Base-by-base conservation (phyloP, 768 basidiomycete species). In the Amanita pallidorosea region DNA sequence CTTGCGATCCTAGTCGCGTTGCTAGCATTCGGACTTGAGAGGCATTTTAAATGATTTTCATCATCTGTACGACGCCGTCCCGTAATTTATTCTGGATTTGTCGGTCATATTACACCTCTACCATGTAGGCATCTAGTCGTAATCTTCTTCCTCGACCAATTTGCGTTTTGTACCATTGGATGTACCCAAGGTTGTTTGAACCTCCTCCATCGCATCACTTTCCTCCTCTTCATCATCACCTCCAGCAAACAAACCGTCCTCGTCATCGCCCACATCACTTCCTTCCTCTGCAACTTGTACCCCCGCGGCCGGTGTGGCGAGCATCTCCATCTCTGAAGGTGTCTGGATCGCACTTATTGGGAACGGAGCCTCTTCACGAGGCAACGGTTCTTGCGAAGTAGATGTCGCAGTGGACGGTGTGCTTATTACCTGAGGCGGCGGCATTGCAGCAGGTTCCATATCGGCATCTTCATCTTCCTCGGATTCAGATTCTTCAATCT, bases 141-240 rank as follows among this genome's bases (percentile, higher is more conserved):
- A 91, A 59, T 91, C 88, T 55, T 91, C 88, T 58, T 89, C 88
- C 61, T 91, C 88, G 2, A 88, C 82, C 44, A 90, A 66, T 63
- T 89, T 88, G 36, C 88, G 74, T 62, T 87, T 88, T 45, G 80
- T 70, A 20, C 84, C 87, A 53, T 82, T 83, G 9, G 73, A 31
- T 11, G 31, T 31, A 31, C 31, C 31, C 11, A 12, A 67, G 37
- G 68, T 59, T 2, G 80, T 75, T 57, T 82, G 77, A 3, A 86
- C 79, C 54, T 88, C 85, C 56, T 88, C 86, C 86, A 88, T 88
- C 2, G 72, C 81, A 51, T 89, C 88, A 54, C 85, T 87, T 56
- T 89, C 87, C 61, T 83, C 83, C 49, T 81, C 81, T 35, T 83
- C 82, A 12, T 83, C 81, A 27, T 81, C 82, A 22, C 81, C 88